A percentile compares a stretch with the other conserved stretches of the same genome.
phyloP scores from a whole-genome alignment of 169 alveolate genomes.

The Plasmodium blacklocki region DNA sequence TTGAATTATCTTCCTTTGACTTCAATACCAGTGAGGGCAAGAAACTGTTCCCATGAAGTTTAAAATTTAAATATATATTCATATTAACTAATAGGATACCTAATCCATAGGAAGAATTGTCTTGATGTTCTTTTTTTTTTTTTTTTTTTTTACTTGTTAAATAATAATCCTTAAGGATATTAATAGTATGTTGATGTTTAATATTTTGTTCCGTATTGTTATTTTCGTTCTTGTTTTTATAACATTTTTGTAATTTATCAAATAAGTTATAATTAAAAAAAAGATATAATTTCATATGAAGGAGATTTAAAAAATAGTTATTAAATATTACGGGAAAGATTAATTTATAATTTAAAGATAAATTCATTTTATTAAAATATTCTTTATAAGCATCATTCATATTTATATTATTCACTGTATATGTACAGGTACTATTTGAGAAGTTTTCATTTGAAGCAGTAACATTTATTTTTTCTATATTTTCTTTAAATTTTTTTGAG shows the following conservation, averaged over 20 bases:
- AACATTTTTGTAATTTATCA: not conserved
- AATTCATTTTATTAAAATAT: conserved; percentile 20
- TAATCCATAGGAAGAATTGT: conserved; percentile 36
- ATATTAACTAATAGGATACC: conserved; percentile 38
- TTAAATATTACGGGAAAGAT: conserved; percentile 53
- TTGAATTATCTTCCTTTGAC: conserved; percentile 30
- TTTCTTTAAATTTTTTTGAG: conserved; percentile 12
- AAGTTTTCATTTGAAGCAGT: not conserved
- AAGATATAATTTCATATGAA: conserved; percentile 37
- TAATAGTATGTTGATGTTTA: not conserved
- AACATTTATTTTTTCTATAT: conserved; percentile 11
- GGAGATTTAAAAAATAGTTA: conserved; percentile 48
- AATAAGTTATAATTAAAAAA: conserved; percentile 52
- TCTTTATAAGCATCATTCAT: conserved; percentile 54
- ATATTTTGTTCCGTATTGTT: not conserved
- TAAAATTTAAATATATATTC: conserved; percentile 37
- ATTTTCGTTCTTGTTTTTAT: not conserved
- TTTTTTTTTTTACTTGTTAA: conserved; percentile 25
- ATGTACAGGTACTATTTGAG: not conserved
- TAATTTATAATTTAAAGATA: conserved; percentile 22
- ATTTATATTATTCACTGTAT: conserved; percentile 35
- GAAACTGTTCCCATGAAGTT: not conserved
- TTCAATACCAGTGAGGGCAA: conserved; percentile 47
- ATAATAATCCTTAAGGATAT: conserved; percentile 27
- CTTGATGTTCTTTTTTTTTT: not conserved